Conservation (phyloP, 352 stramenopile species). For the Phytophthora cactorum region DNA sequence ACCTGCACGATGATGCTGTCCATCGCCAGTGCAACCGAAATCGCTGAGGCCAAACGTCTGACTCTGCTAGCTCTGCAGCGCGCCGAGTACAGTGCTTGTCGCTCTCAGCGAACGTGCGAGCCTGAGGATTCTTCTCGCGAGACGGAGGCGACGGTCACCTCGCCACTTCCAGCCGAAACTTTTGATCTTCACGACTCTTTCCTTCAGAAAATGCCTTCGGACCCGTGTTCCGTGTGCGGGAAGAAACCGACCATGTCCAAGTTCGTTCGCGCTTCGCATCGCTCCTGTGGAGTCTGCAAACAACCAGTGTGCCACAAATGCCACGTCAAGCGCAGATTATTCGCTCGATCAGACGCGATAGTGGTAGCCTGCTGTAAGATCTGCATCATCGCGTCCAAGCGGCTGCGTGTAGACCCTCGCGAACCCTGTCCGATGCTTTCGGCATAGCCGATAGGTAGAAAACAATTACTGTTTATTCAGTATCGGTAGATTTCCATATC, state of each 20-base stretch:
- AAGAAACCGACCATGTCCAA: constrained; percentile 27
- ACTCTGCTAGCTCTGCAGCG: constrained; percentile 30
- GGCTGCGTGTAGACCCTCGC: constrained; percentile 33
- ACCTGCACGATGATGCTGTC: constrained; percentile 22
- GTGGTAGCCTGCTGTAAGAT: constrained; percentile 43
- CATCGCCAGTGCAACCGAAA: constrained; percentile 19
- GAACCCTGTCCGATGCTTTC: constrained; percentile 40
- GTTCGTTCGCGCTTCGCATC: constrained; percentile 20
- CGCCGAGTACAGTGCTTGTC: constrained; percentile 8
- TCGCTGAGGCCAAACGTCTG: constrained; percentile 35
- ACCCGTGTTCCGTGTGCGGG: constrained; percentile 23
- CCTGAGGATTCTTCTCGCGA: constrained; percentile 16
- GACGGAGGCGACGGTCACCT: constrained; percentile 23
- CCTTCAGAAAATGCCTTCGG: constrained; percentile 16
- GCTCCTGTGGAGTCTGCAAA: constrained; percentile 38
- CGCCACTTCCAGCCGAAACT: neutral
- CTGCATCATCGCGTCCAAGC: constrained; percentile 44
- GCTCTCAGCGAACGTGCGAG: constrained; percentile 4
- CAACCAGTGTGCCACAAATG: constrained; percentile 42
- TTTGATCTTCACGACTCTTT: constrained; percentile 3
- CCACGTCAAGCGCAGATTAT: constrained; percentile 41
- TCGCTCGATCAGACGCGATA: constrained; percentile 31
- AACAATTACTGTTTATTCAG: too few relatives aligned
- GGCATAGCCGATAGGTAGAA: neutral
- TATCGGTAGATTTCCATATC: neutral